A percentile compares a stretch with the other conserved stretches of the same genome.
phyloP scores from a whole-genome alignment of 495 filamentous ascomycete species.

The Diplogelasinospora grovesii region DNA sequence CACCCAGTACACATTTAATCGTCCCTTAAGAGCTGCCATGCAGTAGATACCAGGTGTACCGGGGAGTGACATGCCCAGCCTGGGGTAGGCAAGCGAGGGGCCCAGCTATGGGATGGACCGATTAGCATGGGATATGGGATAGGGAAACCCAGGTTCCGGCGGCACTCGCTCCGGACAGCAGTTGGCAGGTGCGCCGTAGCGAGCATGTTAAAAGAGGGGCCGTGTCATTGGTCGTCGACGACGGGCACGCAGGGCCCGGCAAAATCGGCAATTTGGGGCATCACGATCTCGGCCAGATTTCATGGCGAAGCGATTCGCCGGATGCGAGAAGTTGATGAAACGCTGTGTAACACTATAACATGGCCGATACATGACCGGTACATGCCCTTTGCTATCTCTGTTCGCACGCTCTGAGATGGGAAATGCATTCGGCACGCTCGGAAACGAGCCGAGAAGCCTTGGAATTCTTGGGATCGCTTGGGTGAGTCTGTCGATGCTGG shows the following conservation, averaged over 20 bases:
- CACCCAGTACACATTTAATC: too few species aligned
- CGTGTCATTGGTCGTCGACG: constrained; percentile 3
- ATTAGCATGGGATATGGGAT: constrained; percentile 1
- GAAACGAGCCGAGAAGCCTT: too few species aligned
- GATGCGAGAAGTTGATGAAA: background rate
- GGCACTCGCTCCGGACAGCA: constrained; percentile 12
- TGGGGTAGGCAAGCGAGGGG: background rate
- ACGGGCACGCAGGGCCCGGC: constrained; percentile 1
- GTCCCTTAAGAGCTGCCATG: too few species aligned
- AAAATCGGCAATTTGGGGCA: constrained; percentile 11
- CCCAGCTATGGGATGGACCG: too few species aligned
- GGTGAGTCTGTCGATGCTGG: constrained; percentile 3
- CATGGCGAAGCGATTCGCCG: too few species aligned
- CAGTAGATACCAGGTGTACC: too few species aligned
- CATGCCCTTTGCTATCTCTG: background rate
- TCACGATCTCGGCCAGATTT: background rate
- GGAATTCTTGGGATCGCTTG: background rate
- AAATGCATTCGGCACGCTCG: too few species aligned
- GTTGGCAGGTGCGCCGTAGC: background rate
- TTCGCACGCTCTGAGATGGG: background rate
- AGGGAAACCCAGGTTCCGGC: constrained; percentile 7
- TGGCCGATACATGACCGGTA: background rate
- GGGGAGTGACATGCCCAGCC: too few species aligned
- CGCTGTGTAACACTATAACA: too few species aligned
- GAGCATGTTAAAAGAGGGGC: constrained; percentile 15